These are phyloP conservation scores for Epichloe gansuensis DNA, from an alignment of 2,329 filamentous ascomycete species.

Conservation along the genomic window DNA sequence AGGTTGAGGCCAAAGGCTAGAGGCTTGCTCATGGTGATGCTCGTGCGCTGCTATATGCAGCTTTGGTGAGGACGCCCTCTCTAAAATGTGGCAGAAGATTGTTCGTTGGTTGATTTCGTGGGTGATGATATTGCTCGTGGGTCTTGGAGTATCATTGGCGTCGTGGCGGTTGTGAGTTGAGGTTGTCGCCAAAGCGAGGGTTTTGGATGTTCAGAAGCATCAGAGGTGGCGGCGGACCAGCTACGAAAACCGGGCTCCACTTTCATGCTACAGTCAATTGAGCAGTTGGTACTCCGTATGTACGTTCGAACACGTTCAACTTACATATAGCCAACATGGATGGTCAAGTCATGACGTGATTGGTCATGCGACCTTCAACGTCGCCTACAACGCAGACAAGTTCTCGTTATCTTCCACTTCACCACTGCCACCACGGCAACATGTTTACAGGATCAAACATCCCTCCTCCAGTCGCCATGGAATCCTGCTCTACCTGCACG, in stretches of 20 bases:
- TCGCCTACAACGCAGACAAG: background rate
- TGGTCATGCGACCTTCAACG: conserved; percentile 1
- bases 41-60: background rate
- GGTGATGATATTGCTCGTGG: background rate
- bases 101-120: background rate
- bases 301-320: too few relatives aligned
- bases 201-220: too few relatives aligned
- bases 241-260: background rate
- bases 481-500: conserved; percentile 60
- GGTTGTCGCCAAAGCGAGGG: background rate
- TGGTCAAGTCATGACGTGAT: conserved; percentile 5
- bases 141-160: background rate
- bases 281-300: too few relatives aligned
- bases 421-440: background rate
- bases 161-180: background rate
- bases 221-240: background rate
- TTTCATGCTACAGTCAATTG: too few relatives aligned
- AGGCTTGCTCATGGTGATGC: conserved; percentile 34
- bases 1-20: conserved; percentile 47
- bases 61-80: background rate
- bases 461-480: conserved; percentile 15
- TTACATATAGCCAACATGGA: background rate
- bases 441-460: background rate
- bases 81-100: background rate
- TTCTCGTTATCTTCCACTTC: background rate